These are phyloP conservation scores for Withania somnifera DNA, from an alignment of 305 asterid genomes.

Conservation along the genomic window DNA sequence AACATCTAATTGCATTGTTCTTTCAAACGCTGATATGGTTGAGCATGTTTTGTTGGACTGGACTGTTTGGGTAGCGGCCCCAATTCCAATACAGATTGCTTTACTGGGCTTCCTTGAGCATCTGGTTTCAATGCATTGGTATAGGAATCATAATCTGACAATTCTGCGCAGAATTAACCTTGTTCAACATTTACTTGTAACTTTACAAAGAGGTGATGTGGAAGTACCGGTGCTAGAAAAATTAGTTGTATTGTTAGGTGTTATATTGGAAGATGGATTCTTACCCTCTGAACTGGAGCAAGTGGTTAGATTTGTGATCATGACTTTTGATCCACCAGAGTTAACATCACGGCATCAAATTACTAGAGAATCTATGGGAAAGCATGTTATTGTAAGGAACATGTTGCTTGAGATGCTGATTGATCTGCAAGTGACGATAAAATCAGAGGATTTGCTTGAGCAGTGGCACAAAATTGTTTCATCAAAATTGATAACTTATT, in stretches of 20 bases:
- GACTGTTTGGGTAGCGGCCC: constrained; percentile 98
- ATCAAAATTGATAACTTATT: constrained; percentile 78
- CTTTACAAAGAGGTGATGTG: constrained; percentile 98
- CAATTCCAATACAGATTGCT: constrained; percentile 80
- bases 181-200: constrained; percentile 92
- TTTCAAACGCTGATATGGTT: constrained; percentile 98
- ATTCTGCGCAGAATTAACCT: constrained; percentile 94
- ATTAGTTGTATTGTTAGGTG: constrained; percentile 85
- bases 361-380: constrained; percentile 88
- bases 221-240: constrained; percentile 97
- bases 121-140: constrained; percentile 99
- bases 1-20: constrained; percentile 90
- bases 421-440: constrained; percentile 94
- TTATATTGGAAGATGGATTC: constrained; percentile 96
- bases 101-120: constrained; percentile 97
- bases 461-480: constrained; percentile 99
- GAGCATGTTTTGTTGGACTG: constrained; percentile 99
- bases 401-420: constrained; percentile 99
- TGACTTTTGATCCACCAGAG: constrained; percentile 98
- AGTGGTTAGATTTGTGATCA: constrained; percentile 91
- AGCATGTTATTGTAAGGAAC: constrained; percentile 95
- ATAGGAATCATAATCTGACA: constrained; percentile 96
- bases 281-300: constrained; percentile 94
- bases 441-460: constrained; percentile 94
- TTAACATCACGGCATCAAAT: constrained; percentile 54